Conservation (phyloP, 2,329 filamentous ascomycete species). For the Tolypocladium tropicale region DNA sequence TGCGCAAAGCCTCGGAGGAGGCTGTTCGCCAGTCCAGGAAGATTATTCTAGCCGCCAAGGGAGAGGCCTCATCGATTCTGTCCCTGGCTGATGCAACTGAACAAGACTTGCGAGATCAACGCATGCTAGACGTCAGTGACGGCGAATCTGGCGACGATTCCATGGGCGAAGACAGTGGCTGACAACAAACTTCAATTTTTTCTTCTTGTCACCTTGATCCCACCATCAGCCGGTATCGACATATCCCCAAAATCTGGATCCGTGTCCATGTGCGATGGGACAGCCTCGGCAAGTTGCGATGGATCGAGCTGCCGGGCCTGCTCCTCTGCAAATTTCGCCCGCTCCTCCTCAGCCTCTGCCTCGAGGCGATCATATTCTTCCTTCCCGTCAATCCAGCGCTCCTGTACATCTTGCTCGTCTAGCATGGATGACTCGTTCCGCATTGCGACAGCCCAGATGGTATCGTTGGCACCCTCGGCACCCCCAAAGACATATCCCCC, state of each 20-base stretch:
- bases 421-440: constrained; percentile 62
- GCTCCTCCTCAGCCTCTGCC: constrained; percentile 62
- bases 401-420: constrained; percentile 84
- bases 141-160: constrained; percentile 32
- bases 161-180: constrained; percentile 31
- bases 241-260: constrained; percentile 43
- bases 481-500: constrained; percentile 88
- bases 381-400: constrained; percentile 87
- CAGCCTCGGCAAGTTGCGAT: constrained; percentile 10
- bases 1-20: constrained; percentile 84
- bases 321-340: constrained; percentile 41
- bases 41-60: constrained; percentile 58
- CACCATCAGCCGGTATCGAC: constrained; percentile 44
- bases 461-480: constrained; percentile 87
- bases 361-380: constrained; percentile 80
- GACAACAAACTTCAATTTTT: constrained; percentile 40
- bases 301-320: constrained; percentile 26
- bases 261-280: constrained; percentile 11
- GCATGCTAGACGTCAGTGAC: constrained; percentile 31
- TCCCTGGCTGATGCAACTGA: constrained; percentile 7
- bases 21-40: constrained; percentile 68
- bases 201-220: constrained; percentile 64
- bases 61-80: constrained; percentile 13
- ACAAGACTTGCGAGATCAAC: constrained; percentile 12
- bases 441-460: constrained; percentile 95